Evolutionary conservation across 2,329 filamentous ascomycete species (phyloP).

Genomic region (Sporothrix sp.): DNA sequence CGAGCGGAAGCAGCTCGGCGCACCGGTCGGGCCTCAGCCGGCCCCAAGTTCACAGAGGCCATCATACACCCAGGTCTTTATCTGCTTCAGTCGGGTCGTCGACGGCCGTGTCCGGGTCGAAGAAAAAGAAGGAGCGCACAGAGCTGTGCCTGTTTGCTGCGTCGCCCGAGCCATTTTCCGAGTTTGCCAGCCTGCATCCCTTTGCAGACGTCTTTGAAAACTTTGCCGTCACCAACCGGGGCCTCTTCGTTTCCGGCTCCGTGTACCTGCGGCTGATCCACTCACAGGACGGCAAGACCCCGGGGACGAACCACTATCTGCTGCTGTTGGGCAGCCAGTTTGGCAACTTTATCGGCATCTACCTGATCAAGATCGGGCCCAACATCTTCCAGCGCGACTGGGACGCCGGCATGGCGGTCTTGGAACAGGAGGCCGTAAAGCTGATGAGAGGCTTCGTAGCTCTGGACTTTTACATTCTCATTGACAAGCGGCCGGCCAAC

Average conservation of each 20-base stretch:
- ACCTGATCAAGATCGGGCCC: constrained; percentile 13
- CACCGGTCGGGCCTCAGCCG: background rate
- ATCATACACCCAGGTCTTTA: background rate
- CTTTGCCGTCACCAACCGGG: constrained; percentile 12
- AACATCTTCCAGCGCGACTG: constrained; percentile 14
- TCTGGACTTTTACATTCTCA: constrained; percentile 10
- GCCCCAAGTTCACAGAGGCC: no score
- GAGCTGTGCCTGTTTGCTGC: constrained; percentile 12
- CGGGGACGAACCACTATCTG: constrained; percentile 3
- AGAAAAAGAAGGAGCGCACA: background rate
- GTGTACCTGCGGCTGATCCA: constrained; percentile 6
- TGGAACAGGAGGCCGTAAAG: background rate
- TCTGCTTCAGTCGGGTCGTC: background rate
- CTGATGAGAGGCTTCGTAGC: background rate
- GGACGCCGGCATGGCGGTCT: background rate
- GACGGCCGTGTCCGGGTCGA: background rate
- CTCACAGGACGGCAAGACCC: no score
- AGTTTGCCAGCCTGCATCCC: constrained; percentile 1
- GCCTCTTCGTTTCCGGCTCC: constrained; percentile 7
- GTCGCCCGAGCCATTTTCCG: constrained; percentile 10
- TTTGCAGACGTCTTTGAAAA: constrained; percentile 9
- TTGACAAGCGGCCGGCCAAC: background rate
- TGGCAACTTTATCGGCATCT: constrained; percentile 5
- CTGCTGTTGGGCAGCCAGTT: constrained; percentile 9
- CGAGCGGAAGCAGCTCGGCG: no score